Conservation (phyloP, 768 basidiomycete genomes). For the Mycena maculata region DNA sequence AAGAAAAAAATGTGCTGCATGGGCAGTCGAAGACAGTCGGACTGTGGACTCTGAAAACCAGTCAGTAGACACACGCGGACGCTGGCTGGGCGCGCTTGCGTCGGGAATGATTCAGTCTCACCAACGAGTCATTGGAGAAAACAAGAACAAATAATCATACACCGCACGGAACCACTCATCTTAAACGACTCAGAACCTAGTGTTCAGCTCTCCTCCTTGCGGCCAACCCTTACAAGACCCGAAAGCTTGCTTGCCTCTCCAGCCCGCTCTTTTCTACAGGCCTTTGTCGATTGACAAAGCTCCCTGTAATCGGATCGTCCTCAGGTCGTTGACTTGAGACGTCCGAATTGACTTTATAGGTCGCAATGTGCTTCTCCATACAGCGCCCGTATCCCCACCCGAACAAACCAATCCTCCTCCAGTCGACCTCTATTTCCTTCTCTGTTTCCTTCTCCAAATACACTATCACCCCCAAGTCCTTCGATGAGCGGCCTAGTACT, state of each 20-base stretch:
- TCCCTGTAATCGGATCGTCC: slow-evolving; percentile 35
- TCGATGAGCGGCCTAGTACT: slow-evolving; percentile 49
- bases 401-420: slow-evolving; percentile 41
- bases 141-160: background rate
- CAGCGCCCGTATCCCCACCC: slow-evolving; percentile 38
- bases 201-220: background rate
- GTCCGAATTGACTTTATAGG: slow-evolving; percentile 24
- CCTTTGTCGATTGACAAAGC: slow-evolving; percentile 35
- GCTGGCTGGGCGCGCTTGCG: background rate
- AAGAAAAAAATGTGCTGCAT: background rate
- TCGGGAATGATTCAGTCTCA: background rate
- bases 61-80: background rate
- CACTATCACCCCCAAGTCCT: slow-evolving; percentile 34
- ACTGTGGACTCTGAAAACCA: too few species aligned
- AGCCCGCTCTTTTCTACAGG: slow-evolving; percentile 24
- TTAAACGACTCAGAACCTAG: slow-evolving; percentile 7
- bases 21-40: too few species aligned
- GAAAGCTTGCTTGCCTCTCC: slow-evolving; percentile 4
- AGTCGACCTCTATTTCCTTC: slow-evolving; percentile 36
- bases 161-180: background rate
- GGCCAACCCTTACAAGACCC: background rate
- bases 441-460: slow-evolving; percentile 27
- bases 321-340: slow-evolving; percentile 35
- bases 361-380: slow-evolving; percentile 34
- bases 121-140: background rate